Percentiles rank a stretch among this genome's conserved stretches.
phyloP scores from a whole-genome alignment of 345 rosid genomes.

The Adansonia digitata region DNA sequence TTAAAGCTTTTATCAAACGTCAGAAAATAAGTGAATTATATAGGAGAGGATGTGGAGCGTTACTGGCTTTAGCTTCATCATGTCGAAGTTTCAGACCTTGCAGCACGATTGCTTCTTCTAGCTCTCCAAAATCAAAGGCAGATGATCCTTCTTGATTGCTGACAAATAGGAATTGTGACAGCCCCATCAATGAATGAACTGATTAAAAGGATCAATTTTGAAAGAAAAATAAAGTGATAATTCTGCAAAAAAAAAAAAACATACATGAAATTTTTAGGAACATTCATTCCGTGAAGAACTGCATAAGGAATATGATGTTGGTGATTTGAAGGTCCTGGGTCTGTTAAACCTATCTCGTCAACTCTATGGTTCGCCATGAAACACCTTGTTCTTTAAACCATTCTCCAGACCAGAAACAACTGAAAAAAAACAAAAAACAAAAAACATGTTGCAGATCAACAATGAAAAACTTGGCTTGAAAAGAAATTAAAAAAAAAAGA shows the following conservation, averaged over 20 bases:
- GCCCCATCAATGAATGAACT: neutral
- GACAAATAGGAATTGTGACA: slow-evolving; percentile 10
- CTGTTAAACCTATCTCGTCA: slow-evolving; percentile 65
- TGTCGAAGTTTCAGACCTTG: slow-evolving; percentile 74
- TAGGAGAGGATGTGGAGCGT: slow-evolving; percentile 25
- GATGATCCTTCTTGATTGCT: slow-evolving; percentile 80
- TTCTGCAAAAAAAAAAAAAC: neutral
- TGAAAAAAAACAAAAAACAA: neutral
- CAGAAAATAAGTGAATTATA: slow-evolving; percentile 27
- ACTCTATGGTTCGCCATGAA: slow-evolving; percentile 77
- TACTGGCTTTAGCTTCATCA: slow-evolving; percentile 80
- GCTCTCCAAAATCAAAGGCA: slow-evolving; percentile 90
- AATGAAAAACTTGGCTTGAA: neutral
- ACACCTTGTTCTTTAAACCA: slow-evolving; percentile 19
- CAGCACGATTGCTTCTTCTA: slow-evolving; percentile 92
- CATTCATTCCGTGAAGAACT: slow-evolving; percentile 61
- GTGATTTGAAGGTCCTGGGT: slow-evolving; percentile 56
- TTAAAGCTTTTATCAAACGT: slow-evolving; percentile 48
- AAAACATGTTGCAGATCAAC: slow-evolving; percentile 2
- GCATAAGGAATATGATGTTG: slow-evolving; percentile 68
- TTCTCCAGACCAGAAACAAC: slow-evolving; percentile 21
- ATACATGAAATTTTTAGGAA: slow-evolving; percentile 67
- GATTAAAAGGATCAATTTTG: neutral
- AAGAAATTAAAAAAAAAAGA: neutral
- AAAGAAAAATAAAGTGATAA: neutral